phyloP scores from a whole-genome alignment of 345 rosid genomes.

The Murraya koenigii region DNA sequence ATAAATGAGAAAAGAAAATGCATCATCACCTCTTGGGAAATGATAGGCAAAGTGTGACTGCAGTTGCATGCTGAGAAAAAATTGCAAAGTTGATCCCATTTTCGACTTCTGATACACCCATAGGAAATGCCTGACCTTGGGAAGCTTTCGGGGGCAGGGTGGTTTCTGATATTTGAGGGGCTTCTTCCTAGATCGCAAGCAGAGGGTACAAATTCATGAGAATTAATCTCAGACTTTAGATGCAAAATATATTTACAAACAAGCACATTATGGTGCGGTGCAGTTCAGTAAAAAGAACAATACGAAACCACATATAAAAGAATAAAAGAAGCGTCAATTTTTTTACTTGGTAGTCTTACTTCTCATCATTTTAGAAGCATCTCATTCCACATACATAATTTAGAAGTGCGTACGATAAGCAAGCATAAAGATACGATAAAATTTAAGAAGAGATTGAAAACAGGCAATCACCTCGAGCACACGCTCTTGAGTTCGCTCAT shows the following conservation, averaged over 20 bases:
- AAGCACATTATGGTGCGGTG: background rate
- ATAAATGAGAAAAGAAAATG: slow-evolving; percentile 3
- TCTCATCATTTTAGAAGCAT: background rate
- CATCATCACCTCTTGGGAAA: slow-evolving; percentile 56
- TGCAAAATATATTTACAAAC: background rate
- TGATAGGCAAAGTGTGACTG: slow-evolving; percentile 76
- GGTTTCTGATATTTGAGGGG: slow-evolving; percentile 37
- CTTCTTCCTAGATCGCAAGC: slow-evolving; percentile 48
- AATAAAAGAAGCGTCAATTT: background rate
- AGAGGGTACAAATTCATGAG: background rate
- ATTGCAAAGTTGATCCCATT: slow-evolving; percentile 82
- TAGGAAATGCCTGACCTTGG: slow-evolving; percentile 73
- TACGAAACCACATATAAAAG: background rate
- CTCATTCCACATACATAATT: background rate
- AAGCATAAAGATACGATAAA: background rate
- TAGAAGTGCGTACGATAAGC: background rate
- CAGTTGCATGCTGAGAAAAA: slow-evolving; percentile 79
- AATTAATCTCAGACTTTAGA: background rate
- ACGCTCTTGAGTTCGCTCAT: slow-evolving; percentile 50
- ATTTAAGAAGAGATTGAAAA: background rate
- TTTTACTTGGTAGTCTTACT: background rate
- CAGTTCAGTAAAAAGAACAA: background rate
- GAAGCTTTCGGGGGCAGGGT: slow-evolving; percentile 40
- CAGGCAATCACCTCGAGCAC: slow-evolving; percentile 58
- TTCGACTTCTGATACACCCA: slow-evolving; percentile 75